Conservation (phyloP, 2,329 filamentous ascomycete genomes). For the Trichoderma arundinaceum region DNA sequence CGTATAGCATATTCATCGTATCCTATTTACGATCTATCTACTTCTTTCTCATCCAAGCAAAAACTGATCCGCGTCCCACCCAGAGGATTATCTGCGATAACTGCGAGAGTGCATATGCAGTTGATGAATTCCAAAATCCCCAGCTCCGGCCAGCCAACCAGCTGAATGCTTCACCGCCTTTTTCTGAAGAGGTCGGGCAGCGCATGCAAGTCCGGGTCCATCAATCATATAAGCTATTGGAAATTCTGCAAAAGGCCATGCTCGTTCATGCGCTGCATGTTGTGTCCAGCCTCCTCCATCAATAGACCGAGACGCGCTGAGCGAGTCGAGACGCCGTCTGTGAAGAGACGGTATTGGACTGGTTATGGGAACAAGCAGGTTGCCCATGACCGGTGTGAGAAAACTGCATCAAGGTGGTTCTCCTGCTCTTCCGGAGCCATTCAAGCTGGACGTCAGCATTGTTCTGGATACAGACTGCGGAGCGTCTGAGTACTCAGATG, state of each 20-base stretch:
- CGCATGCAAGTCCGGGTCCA: neutral
- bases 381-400: neutral
- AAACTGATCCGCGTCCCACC: neutral
- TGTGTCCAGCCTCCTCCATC: neutral
- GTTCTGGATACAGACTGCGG: neutral
- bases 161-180: constrained; percentile 13
- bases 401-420: neutral
- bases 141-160: neutral
- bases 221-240: neutral
- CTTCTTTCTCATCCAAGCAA: neutral
- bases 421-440: neutral
- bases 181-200: neutral
- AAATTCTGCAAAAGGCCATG: constrained; percentile 3
- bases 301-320: neutral
- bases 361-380: neutral
- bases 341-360: neutral
- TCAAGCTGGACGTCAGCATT: neutral
- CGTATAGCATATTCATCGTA: constrained; percentile 5
- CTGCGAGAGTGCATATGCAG: neutral
- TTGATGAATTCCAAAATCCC: neutral
- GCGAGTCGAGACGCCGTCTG: neutral
- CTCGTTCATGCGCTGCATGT: constrained; percentile 11
- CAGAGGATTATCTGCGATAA: neutral
- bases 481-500: neutral
- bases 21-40: constrained; percentile 17